Evolutionary conservation across 176 grass and related monocot genomes (phyloP).

Genomic region (Panicum miliaceum): DNA sequence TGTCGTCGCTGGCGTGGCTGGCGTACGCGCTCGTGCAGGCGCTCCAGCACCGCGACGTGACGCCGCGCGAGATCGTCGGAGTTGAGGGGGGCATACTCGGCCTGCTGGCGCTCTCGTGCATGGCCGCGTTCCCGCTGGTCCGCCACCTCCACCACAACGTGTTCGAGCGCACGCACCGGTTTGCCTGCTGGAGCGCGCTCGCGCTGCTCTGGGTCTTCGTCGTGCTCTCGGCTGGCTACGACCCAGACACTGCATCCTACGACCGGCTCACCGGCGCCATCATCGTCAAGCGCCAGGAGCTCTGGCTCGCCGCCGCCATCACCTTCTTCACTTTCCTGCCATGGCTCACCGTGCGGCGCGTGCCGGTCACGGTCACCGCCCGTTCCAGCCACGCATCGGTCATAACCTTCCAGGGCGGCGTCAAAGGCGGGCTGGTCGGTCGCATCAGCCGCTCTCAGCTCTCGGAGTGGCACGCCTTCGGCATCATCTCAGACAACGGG

Average conservation of each 20-base stretch:
- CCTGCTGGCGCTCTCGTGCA: constrained; percentile 55
- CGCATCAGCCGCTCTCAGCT: constrained; percentile 75
- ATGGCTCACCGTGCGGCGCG: constrained; percentile 61
- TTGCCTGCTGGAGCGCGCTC: constrained; percentile 71
- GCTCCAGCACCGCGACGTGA: constrained; percentile 13
- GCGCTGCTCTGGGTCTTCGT: constrained; percentile 67
- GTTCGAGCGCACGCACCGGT: constrained; percentile 79
- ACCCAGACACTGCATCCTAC: constrained; percentile 49
- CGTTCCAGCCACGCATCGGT: constrained; percentile 67
- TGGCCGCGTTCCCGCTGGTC: constrained; percentile 72
- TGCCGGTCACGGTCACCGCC: constrained; percentile 58
- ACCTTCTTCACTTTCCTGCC: constrained; percentile 75
- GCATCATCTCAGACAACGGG: constrained; percentile 64
- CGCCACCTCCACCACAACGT: constrained; percentile 88
- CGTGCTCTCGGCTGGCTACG: constrained; percentile 57
- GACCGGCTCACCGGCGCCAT: constrained; percentile 8
- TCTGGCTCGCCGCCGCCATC: constrained; percentile 61
- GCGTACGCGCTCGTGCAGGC: constrained; percentile 53
- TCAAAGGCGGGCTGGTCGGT: constrained; percentile 63
- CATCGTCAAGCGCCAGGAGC: constrained; percentile 48
- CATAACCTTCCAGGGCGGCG: constrained; percentile 60
- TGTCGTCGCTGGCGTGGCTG: constrained; percentile 72
- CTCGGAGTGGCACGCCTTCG: constrained; percentile 87
- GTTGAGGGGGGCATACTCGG: constrained; percentile 66
- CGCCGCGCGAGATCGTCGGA: constrained; percentile 45